Percentiles rank a stretch among this genome's conserved stretches.
phyloP scores from a whole-genome alignment of 2,329 filamentous ascomycete species.

The Aspergillus versicolor region DNA sequence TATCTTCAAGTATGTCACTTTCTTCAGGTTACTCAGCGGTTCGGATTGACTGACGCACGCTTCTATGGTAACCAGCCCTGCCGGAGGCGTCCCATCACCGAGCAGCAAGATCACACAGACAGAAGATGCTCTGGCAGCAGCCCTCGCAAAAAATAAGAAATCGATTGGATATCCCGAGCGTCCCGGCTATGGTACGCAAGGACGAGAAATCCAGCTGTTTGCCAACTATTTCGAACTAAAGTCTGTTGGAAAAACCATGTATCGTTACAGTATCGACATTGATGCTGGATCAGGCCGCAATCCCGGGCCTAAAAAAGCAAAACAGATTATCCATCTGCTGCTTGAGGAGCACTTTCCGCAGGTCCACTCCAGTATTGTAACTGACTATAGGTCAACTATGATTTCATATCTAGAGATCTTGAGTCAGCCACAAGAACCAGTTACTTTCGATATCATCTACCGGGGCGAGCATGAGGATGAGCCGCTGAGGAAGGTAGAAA shows the following conservation, averaged over 20 bases:
- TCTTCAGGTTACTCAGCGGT: not conserved
- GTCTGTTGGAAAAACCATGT: slow-evolving; percentile 38
- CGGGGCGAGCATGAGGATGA: slow-evolving; percentile 37
- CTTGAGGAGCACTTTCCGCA: slow-evolving; percentile 37
- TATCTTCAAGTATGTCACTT: slow-evolving; percentile 30
- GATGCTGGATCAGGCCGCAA: slow-evolving; percentile 26
- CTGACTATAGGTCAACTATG: slow-evolving; percentile 41
- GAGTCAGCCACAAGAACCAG: slow-evolving; percentile 10
- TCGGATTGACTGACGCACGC: not conserved
- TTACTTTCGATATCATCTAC: slow-evolving; percentile 32
- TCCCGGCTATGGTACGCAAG: slow-evolving; percentile 39
- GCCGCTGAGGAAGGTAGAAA: slow-evolving; percentile 29
- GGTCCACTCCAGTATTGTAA: slow-evolving; percentile 33
- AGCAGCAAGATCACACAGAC: slow-evolving; percentile 25
- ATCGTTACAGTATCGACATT: slow-evolving; percentile 43
- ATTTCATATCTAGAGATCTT: slow-evolving; percentile 33
- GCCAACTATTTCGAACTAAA: slow-evolving; percentile 42
- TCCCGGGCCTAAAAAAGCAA: slow-evolving; percentile 44
- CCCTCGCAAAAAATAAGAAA: slow-evolving; percentile 23
- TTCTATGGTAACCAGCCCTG: slow-evolving; percentile 20
- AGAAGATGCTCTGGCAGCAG: slow-evolving; percentile 28
- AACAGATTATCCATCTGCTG: slow-evolving; percentile 50
- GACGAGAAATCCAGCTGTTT: slow-evolving; percentile 32
- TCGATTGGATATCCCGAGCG: slow-evolving; percentile 30
- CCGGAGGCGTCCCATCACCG: slow-evolving; percentile 19